Conservation (phyloP, 371 early-diverging fungal species). For the Rhizomucor pusillus region DNA sequence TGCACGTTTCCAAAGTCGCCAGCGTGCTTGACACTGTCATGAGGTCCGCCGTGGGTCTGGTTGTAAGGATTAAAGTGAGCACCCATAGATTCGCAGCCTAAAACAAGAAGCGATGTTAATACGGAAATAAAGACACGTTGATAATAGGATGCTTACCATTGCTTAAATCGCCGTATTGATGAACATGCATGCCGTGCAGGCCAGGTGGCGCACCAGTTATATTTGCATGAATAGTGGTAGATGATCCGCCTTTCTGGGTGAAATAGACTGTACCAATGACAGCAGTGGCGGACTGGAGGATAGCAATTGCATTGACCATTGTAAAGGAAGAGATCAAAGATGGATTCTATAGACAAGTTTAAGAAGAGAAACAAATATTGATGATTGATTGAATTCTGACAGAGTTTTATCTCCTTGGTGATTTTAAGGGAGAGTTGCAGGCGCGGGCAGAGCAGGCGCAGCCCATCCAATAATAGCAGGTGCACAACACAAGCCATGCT, state of each 20-base stretch:
- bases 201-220: slow-evolving; percentile 70
- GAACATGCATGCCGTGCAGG: slow-evolving; percentile 88
- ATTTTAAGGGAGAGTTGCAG: too few relatives aligned
- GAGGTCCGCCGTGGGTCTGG: slow-evolving; percentile 78
- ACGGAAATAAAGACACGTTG: background rate
- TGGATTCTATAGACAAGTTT: too few relatives aligned
- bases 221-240: slow-evolving; percentile 54
- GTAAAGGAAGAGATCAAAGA: too few relatives aligned
- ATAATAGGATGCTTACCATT: slow-evolving; percentile 37
- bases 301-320: slow-evolving; percentile 72
- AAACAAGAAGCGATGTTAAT: background rate
- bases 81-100: slow-evolving; percentile 72
- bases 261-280: slow-evolving; percentile 74
- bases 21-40: slow-evolving; percentile 65
- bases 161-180: slow-evolving; percentile 75
- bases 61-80: slow-evolving; percentile 81
- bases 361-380: too few relatives aligned
- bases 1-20: slow-evolving; percentile 87
- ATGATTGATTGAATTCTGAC: too few relatives aligned
- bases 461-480: too few relatives aligned
- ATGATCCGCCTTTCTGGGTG: slow-evolving; percentile 58
- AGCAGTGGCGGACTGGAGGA: slow-evolving; percentile 41
- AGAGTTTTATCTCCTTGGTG: too few relatives aligned
- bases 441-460: too few relatives aligned
- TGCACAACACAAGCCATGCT: too few relatives aligned